A percentile compares a stretch with the other conserved stretches of the same genome.
phyloP scores from a whole-genome alignment of 2,329 filamentous ascomycete species.

The Neonectria hederae region DNA sequence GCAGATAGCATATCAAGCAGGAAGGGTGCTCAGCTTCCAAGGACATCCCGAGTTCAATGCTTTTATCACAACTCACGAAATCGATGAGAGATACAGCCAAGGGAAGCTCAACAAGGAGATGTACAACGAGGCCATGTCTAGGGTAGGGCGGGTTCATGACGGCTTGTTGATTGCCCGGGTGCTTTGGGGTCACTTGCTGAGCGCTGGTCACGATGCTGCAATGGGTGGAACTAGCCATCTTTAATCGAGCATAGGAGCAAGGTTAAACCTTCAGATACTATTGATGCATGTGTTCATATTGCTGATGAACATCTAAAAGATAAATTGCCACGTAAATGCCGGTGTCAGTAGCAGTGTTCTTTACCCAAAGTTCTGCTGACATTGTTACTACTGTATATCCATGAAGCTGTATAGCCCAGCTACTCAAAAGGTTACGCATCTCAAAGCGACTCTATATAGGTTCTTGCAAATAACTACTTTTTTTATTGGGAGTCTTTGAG shows the following conservation, averaged over 20 bases:
- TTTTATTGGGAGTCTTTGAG: no score
- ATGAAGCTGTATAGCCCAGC: no score
- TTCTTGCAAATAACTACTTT: no score
- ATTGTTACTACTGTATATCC: no score
- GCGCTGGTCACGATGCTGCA: not conserved
- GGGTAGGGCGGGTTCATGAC: conserved; percentile 22
- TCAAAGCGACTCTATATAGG: no score
- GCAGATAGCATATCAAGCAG: conserved; percentile 23
- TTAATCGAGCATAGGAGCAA: not conserved
- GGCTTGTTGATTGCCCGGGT: conserved; percentile 9
- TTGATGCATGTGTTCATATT: no score
- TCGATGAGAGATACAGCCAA: conserved; percentile 17
- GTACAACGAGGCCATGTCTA: conserved; percentile 17
- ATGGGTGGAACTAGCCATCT: not conserved
- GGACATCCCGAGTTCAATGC: conserved; percentile 27
- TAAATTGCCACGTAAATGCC: no score
- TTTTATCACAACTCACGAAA: conserved; percentile 6
- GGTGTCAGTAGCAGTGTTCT: no score
- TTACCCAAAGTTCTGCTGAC: no score
- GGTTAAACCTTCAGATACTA: no score
- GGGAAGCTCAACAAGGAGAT: conserved; percentile 1
- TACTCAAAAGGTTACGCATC: no score
- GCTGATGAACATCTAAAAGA: no score
- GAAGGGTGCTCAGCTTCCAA: conserved; percentile 22
- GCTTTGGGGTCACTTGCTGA: not conserved